These are phyloP conservation scores for Striga asiatica DNA, from an alignment of 257 asterid species.

Conservation along the genomic window DNA sequence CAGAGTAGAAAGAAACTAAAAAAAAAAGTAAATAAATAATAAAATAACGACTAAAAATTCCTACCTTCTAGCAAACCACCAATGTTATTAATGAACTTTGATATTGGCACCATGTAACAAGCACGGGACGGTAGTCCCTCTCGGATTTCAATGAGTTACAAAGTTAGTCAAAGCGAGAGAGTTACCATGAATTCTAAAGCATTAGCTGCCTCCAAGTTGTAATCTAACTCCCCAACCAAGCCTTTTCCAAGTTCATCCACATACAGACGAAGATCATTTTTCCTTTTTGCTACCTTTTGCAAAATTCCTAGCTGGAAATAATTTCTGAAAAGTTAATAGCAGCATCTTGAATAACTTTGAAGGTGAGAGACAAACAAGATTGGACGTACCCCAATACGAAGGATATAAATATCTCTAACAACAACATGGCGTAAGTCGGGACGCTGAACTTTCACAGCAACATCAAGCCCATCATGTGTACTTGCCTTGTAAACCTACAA, in stretches of 20 bases:
- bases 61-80: not conserved
- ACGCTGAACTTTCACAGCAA: constrained; percentile 98
- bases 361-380: constrained; percentile 6
- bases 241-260: constrained; percentile 99
- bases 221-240: constrained; percentile 88
- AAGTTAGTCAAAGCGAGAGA: not conserved
- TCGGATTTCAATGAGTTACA: not conserved
- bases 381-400: constrained; percentile 80
- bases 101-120: not conserved
- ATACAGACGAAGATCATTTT: constrained; percentile 70
- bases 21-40: not conserved
- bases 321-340: constrained; percentile 16
- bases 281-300: constrained; percentile 75
- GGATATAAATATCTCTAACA: constrained; percentile 82
- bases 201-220: constrained; percentile 85
- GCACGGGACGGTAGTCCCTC: no score
- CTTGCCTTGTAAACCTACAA: constrained; percentile 76
- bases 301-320: constrained; percentile 67
- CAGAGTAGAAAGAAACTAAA: constrained; percentile 3
- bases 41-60: no score
- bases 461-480: constrained; percentile 67
- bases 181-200: constrained; percentile 73
- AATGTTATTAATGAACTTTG: not conserved
- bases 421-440: constrained; percentile 72
- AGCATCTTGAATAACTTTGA: constrained; percentile 13